These are phyloP conservation scores for Tricholoma sp. DNA, from an alignment of 768 basidiomycete genomes.

Conservation along the genomic window DNA sequence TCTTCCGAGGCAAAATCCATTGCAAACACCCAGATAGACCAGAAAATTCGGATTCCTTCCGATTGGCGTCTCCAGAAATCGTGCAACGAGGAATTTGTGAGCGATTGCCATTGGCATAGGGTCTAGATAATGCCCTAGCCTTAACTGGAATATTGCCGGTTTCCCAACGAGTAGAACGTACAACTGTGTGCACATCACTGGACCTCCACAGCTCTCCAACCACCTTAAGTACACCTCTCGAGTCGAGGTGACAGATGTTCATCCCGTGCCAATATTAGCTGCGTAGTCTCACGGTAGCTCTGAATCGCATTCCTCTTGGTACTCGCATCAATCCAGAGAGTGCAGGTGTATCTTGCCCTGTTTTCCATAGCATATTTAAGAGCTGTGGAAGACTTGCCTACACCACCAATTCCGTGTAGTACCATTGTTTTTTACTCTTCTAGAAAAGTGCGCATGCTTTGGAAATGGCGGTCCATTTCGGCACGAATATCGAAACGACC, in stretches of 20 bases:
- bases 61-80: too few relatives aligned
- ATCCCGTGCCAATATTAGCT: neutral
- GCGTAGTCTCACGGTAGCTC: neutral
- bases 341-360: neutral
- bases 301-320: neutral
- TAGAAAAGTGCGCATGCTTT: neutral
- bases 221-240: too few relatives aligned
- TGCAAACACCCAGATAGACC: too few relatives aligned
- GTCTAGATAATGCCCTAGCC: too few relatives aligned
- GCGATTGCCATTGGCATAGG: too few relatives aligned
- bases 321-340: neutral
- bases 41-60: too few relatives aligned
- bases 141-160: too few relatives aligned
- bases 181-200: too few relatives aligned
- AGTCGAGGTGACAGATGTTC: neutral
- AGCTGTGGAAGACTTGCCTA: neutral
- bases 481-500: neutral
- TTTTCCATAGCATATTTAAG: neutral
- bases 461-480: neutral
- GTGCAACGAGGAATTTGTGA: too few relatives aligned
- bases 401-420: neutral
- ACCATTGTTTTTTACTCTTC: neutral
- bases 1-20: too few relatives aligned
- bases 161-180: too few relatives aligned
- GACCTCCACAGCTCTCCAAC: too few relatives aligned